Base-by-base conservation (phyloP, 495 filamentous ascomycete species). In the Alectoria sarmentosa region DNA sequence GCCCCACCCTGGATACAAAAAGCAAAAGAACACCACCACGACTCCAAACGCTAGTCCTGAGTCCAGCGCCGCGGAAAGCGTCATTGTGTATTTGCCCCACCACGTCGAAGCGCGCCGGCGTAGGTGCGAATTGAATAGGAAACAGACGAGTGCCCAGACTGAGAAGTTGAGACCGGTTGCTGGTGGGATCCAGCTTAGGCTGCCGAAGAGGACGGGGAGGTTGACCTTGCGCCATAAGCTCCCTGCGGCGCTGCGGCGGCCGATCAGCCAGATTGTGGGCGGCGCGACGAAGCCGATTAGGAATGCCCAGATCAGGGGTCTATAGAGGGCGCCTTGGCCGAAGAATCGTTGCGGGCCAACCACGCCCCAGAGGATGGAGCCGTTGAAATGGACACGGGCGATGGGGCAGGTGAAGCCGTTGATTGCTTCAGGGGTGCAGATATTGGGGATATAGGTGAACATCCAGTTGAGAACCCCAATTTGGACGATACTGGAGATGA, bases 31-130 rank as follows among this genome's bases (percentile, higher is more conserved):
- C 10, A 94, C 84, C 1, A 93, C 80, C 9, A 94, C 84, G 3
- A 92, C 83, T 1, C 86, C 87, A 69, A 91, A 87, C 5, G 91
- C 91, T 21, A 93, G 71, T 1, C 89, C 89, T 3, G 90, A 91
- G 61, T 95, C 91, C 44, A 96, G 77, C 15, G 89, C 91, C 1
- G 91, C 91, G 42, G 83, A 87, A 37, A 95, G 77, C 1, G 89
- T 92, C 88, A 92, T 92, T 23, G 88, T 92, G 73, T 96, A 96
- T 73, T 95, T 93, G 3, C 83, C 84, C 90, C 89, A 93, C 91
- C 91, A 95, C 8, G 79, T 84, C 2, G 71, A 74, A 19, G 82
- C 84, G n/a, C 85, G 78, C 9, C 79, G 82, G 68, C 84, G 81
- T 63, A 96, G 84, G 48, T 86, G 71, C 67, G 88, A 86, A 70